Conservation (phyloP, 208 protist genomes). For the Naegleria gruberi region DNA sequence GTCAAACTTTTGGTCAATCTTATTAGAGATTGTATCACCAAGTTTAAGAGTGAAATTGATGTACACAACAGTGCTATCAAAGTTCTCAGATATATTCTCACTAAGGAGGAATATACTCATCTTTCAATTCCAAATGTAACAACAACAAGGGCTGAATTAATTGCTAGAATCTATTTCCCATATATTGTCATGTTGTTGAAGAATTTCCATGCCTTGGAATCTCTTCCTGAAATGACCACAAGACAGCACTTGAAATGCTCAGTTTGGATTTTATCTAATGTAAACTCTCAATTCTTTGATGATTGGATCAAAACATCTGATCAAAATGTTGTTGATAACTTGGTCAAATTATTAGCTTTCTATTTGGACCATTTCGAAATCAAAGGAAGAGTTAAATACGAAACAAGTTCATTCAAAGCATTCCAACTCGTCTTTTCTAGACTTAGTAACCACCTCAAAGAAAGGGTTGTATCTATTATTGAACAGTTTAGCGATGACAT, state of each 20-base stretch:
- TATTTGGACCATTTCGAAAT: not conserved
- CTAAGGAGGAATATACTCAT: not conserved
- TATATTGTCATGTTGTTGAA: not conserved
- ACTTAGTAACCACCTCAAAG: not conserved
- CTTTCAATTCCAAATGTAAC: not conserved
- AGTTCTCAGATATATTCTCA: not conserved
- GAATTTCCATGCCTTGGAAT: not conserved
- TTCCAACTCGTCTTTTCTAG: not conserved
- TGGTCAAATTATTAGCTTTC: not conserved
- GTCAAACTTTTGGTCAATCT: not conserved
- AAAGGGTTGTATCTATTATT: not conserved
- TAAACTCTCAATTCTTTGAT: not conserved
- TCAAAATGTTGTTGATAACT: not conserved
- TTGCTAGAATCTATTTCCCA: constrained; percentile 14
- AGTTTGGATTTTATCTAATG: not conserved
- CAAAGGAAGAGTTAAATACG: not conserved
- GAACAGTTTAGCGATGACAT: not conserved
- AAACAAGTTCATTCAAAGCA: not conserved
- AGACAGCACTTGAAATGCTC: not conserved
- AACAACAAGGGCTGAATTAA: not conserved
- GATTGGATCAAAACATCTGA: not conserved
- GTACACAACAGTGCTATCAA: not conserved
- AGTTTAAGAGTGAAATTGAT: not conserved
- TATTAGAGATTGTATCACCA: not conserved
- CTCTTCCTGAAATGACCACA: not conserved